Base-by-base conservation (phyloP, 352 stramenopile species). In the Hyaloperonospora arabidopsidis region DNA sequence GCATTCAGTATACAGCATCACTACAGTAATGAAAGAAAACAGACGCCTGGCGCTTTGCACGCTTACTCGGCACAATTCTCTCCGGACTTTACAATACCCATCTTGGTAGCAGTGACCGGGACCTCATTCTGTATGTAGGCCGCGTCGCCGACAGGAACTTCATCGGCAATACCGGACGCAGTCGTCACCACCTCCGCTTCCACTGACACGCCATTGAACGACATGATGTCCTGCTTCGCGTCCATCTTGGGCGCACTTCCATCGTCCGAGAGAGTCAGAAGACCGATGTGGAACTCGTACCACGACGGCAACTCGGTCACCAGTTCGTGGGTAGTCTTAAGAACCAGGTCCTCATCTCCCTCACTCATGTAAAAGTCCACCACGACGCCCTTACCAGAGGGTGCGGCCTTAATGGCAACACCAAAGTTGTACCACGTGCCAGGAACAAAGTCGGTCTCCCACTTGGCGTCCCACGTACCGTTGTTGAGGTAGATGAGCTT, bases 341-440 rank as follows among this genome's bases (percentile, higher is more conserved):
- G 40, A 36, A 19, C 41, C 28, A 49, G 41, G 19, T 57, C 51
- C 32, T 49, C 32, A 28, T 51, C 41, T 12, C 41, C 51, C 13
- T 49, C 41, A 40, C 51, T 57, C 19, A 19, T 51, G 43, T 57
- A 57, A 21, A 57, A 51, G 5, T 45, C 19, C 1, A 57, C 12
- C 34, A 45, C 21, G 15, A 40, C 45, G 28, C 51, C 41, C 17
- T 38, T 50, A 14, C 51, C 51, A 12, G 41, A 25, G 4, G 12
- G 18, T 14, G 50, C 25, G 23, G 41, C 28, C 28, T 19, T 35
- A 13, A 57, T 34, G 18, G 13, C 41, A 17, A 57, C 25, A 29
- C 32, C 41, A 21, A 57, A 57, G 29, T 57, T 57, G 41, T 57
- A 57, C 51, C 51, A 57, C 29, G 51, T 57, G n/a, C 41, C 51